Evolutionary conservation across 345 rosid genomes (phyloP), one percentile per base, ranked within the genome.

Genomic region (Cardamine chenopodiifolia): DNA sequence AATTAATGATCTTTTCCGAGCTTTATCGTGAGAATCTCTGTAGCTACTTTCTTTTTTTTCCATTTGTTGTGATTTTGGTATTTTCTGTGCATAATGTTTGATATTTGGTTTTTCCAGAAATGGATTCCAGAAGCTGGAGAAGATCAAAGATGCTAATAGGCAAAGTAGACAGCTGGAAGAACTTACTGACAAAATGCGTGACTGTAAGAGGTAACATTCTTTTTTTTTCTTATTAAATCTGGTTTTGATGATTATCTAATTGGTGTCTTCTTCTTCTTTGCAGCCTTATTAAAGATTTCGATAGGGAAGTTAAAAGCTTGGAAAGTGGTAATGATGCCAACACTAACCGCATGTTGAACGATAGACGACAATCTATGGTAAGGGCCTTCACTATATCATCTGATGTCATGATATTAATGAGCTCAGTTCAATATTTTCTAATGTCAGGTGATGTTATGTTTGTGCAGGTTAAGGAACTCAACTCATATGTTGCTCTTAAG

Each of bases 221-320:
- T 19, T 64, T 35, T 2, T 10, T 12, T 0, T 31, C 6, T 3
- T 0, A 62, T 15, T 10, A 4, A 25, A 25, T 50, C 19, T 74
- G 1, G 40, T 73, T 12, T 14, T 66, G 47, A 42, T n/a, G 18
- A 42, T 39, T 23, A 26, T 57, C 25, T 17, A 18, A 56, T 75
- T 37, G 65, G 66, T 37, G 31, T n/a, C 10, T 70, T 57, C 48
- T 73, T 56, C 53, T 72, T 58, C 42, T 76, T 76, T 76, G 72
- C 87, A 94, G 98, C 85, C 96, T 94, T 78, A 88, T 94, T 62
- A 94, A 91, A 78, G 98, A 94, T 64, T 94, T 91, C 74, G 98
- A 94, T 70, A 77, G 82, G 73, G 97, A 87, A 86, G 85, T 86
- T 54, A 91, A 88, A 80, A 85, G 84, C 31, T 20, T 82, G 83